Evolutionary conservation across 2,329 filamentous ascomycete species (phyloP), one percentile per base, ranked within the genome.

Genomic region (Pyricularia pennisetigena): DNA sequence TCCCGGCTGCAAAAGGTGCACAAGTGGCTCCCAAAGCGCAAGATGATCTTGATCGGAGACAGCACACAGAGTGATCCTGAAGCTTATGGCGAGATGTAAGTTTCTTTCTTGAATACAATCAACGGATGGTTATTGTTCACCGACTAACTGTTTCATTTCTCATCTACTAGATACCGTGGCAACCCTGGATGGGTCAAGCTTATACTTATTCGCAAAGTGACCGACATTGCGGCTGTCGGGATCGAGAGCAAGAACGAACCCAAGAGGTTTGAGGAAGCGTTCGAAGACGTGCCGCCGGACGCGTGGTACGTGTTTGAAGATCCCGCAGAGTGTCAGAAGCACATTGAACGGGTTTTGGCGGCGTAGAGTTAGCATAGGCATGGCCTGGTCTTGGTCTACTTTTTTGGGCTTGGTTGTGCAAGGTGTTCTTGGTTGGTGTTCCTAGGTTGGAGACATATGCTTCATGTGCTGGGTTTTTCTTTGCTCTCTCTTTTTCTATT

Each of bases 61-160:
- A 94, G 90, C 57, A 97, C 94, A 0, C 94, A 97, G 78, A 90
- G 87, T 29, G 94, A 98, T 73, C 94, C 94, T 0, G 94, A 98
- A 76, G 87, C 92, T 0, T 98, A 97, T 75, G 94, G 89, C 30
- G 89, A 94, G 72, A 88, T 92, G 78, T 93, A 84, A 77, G 83
- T 77, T n/a, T 23, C 8, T 29, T 10, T 29, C n/a, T n/a, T n/a
- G n/a, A n/a, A n/a, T n/a, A n/a, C n/a, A n/a, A n/a, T n/a, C n/a
- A n/a, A n/a, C n/a, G n/a, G n/a, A n/a, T n/a, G n/a, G n/a, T n/a
- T 63, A 73, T 32, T 73, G 67, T 65, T n/a, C 20, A 24, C 29
- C 5, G 23, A 35, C 63, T 26, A 12, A 32, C 28, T 64, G 4
- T 23, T 8, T 35, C 24, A 5, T 64, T 2, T 7, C 23, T 26